A percentile compares a stretch with the other conserved stretches of the same genome.
Conservation (phyloP, 1,139 yeast genomes). For the Zhuliangozyma blackwelliae region DNA sequence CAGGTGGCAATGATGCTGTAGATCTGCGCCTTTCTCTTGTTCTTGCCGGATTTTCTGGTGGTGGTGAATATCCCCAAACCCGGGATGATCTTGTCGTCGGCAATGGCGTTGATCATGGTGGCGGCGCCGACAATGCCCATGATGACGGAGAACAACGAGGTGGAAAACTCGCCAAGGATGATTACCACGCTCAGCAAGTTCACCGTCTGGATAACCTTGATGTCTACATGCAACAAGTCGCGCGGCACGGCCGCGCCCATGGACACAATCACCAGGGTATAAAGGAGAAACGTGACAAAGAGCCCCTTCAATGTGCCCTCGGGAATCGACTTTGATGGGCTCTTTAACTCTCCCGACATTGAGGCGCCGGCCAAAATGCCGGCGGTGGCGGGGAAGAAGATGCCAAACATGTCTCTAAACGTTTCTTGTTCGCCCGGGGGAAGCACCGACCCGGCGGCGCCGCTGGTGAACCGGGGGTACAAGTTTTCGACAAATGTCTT, state of each 20-base stretch:
- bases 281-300: slow-evolving; percentile 66
- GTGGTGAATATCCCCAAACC: slow-evolving; percentile 60
- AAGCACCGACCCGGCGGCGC: slow-evolving; percentile 86
- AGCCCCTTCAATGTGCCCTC: slow-evolving; percentile 85
- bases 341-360: slow-evolving; percentile 91
- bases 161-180: slow-evolving; percentile 83
- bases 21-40: slow-evolving; percentile 51
- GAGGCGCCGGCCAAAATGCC: slow-evolving; percentile 99
- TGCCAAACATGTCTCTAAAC: slow-evolving; percentile 83
- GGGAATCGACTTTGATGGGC: slow-evolving; percentile 87
- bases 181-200: slow-evolving; percentile 67
- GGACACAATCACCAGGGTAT: slow-evolving; percentile 69
- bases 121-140: slow-evolving; percentile 97
- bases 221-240: slow-evolving; percentile 66
- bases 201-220: slow-evolving; percentile 79
- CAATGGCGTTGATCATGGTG: slow-evolving; percentile 81
- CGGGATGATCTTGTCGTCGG: slow-evolving; percentile 81
- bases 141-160: slow-evolving; percentile 85
- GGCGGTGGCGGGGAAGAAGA: slow-evolving; percentile 96
- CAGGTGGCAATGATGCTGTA: slow-evolving; percentile 63
- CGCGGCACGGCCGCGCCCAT: slow-evolving; percentile 82
- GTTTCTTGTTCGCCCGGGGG: slow-evolving; percentile 56
- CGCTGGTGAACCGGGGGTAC: slow-evolving; percentile 74
- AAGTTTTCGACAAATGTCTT: slow-evolving; percentile 59
- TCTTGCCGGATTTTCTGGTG: slow-evolving; percentile 31